Evolutionary conservation across 2,329 filamentous ascomycete genomes (phyloP), one percentile per base, ranked within the genome.

Genomic region (Curvularia eragrostidis): DNA sequence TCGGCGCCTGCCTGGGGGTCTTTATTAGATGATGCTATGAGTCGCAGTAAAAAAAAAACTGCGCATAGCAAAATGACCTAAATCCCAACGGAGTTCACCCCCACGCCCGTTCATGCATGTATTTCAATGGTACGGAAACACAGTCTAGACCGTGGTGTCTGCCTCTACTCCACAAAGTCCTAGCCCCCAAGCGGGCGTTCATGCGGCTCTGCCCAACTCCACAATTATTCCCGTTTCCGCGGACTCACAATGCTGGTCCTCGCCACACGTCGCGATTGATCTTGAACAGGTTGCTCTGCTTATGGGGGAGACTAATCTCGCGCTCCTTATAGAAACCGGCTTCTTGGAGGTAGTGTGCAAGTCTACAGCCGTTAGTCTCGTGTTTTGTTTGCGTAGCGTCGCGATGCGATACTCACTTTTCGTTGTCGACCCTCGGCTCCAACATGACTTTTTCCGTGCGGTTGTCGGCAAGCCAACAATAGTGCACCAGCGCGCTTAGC

Each of bases 391-490:
- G 18, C 2, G n/a, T 2, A 39, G 1, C 18, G 2, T 21, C 8
- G 9, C 12, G 18, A 5, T 28, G 3, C 0, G 10, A 34, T 5
- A 81, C 88, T 78, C 76, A 97, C 94, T 91, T 93, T 55, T 84
- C 80, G 75, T 99, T 98, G 75, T 99, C 95, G 12, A 98, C 84
- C 72, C 95, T 85, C 2, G 95, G 95, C 79, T 99, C 95, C 67
- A 98, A 78, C 73, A 91, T 89, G 21, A 98, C 85, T 52, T 85
- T 89, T 80, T 92, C 88, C 1, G 94, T 98, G 62, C 95, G 83
- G 66, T 87, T 84, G 73, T 97, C 93, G 2, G 88, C 84, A 62
- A 89, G 80, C 72, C 91, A 89, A 66, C 89, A 91, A 82, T 89
- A 94, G 76, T 99, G 95, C n/a, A 95, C 88, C 65, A 98, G 75